Evolutionary conservation across 345 rosid genomes (phyloP).

Genomic region (Eucalyptus melliodora): DNA sequence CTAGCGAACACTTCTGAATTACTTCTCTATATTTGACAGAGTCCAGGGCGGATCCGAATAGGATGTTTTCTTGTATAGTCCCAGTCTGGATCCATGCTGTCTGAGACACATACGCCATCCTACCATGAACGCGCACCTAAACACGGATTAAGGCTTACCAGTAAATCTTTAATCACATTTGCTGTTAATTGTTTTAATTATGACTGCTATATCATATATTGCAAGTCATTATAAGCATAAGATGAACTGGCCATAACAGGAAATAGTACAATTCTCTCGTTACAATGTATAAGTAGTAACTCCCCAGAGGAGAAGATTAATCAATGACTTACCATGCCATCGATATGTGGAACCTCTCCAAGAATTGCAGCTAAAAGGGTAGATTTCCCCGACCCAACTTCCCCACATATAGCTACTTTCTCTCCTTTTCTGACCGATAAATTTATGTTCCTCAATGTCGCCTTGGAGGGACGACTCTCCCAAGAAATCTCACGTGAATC

Average conservation of each 20-base stretch:
- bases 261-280: background rate
- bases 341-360: conserved; percentile 36
- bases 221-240: background rate
- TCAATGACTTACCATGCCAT: conserved; percentile 23
- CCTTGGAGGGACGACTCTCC: conserved; percentile 10
- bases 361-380: conserved; percentile 42
- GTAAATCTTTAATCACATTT: background rate
- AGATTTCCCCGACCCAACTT: conserved; percentile 60
- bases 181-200: background rate
- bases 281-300: conserved; percentile 8
- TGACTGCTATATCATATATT: background rate
- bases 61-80: conserved; percentile 31
- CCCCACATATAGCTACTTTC: conserved; percentile 50
- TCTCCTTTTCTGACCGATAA: conserved; percentile 15
- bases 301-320: background rate
- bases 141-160: background rate
- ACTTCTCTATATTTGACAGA: conserved; percentile 14
- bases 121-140: conserved; percentile 23
- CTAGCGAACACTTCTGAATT: conserved; percentile 26
- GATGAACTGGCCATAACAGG: background rate
- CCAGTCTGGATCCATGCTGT: conserved; percentile 47
- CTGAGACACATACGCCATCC: conserved; percentile 48
- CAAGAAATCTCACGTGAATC: conserved; percentile 25
- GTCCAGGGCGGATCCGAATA: conserved; percentile 34
- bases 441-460: conserved; percentile 17